Evolutionary conservation across 768 basidiomycete genomes (phyloP), one percentile per base, ranked within the genome.

Genomic region (Fibroporia radiculosa): DNA sequence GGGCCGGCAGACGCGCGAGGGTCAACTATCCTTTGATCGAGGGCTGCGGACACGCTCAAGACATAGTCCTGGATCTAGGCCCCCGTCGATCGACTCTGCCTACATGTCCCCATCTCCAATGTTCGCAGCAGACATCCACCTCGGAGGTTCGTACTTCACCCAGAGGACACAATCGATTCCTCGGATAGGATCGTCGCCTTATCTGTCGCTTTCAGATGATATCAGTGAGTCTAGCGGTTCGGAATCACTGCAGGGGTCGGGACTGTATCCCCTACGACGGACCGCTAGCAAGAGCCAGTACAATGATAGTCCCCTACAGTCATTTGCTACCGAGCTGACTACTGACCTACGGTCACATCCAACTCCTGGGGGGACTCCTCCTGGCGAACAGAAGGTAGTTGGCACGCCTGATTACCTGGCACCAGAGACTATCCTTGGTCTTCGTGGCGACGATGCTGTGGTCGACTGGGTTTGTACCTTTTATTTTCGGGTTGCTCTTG

Each of bases 341-440:
- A 90, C 78, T 12, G 86, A 90, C 60, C 67, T 91, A 28, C 77
- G 87, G 22, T 88, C 87, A 24, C 83, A 92, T 65, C 82, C 80
- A 12, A 75, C 70, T 45, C 75, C 77, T 16, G 74, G 75, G 20
- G 71, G 75, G 6, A 85, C 87, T 2, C 84, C 87, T 16, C 82
- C 83, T 14, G 82, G 82, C 14, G 89, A 92, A 48, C 88, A 92
- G 66, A 91, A 91, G 65, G 93, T 98, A 56, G 95, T 95, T 20
- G 95, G 95, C 18, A 99, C 95, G 3, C 95, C 95, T 3, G 95
- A 99, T 62, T 99, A 99, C 62, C 75, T 98, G 33, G 93, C 93
- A 12, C 93, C 93, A 1, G 91, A 95, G 65, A 92, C 85, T 6
- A 95, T 98, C 48, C 78, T 98, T 45, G 96, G 96, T 42, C 74